Base-by-base conservation (phyloP, 2,329 filamentous ascomycete species). In the Exophiala calicioides region DNA sequence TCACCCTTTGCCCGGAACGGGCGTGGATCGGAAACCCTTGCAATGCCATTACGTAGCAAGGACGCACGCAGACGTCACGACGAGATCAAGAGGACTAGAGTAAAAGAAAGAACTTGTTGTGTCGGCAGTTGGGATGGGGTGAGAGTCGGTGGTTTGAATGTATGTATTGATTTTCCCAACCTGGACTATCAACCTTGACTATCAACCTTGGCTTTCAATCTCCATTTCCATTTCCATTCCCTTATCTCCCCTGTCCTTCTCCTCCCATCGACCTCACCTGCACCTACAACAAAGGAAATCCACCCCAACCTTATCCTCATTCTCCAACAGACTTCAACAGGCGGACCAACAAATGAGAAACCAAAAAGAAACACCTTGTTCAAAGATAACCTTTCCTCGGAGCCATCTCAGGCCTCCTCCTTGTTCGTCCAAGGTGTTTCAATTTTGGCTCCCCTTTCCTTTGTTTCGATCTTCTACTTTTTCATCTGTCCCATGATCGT, bases 361-460 rank as follows among this genome's bases (percentile, higher is more conserved):
- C 8, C n/a, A n/a, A 54, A 52, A 39, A 53, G 42, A 55, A 50
- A 39, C 41, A 20, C 44, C 44, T 50, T 37, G 36, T 47, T 24
- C 33, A 38, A 47, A 50, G 43, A 24, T 36, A 52, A 44, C 45
- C 42, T 55, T 43, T 58, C 53, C 49, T 58, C 49, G 31, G 52
- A 52, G 53, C 53, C 54, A 34, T 56, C 46, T 53, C 50, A 57
- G 49, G 55, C 52, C 50, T 57, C 52, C 54, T 58, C 53, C 50
- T 53, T 52, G 53, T 56, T 44, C 32, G 26, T 48, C 44, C 33
- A 37, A 55, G 50, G 44, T 30, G 13, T 50, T 49, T 50, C 43
- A 50, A 42, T 39, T 46, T 38, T 34, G 32, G 36, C 16, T 21
- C 26, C 20, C 29, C 23, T 35, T 41, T 30, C 13, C 30, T n/a